Base-by-base conservation (phyloP, 1,139 yeast species). In the Suhomyces maxii region DNA sequence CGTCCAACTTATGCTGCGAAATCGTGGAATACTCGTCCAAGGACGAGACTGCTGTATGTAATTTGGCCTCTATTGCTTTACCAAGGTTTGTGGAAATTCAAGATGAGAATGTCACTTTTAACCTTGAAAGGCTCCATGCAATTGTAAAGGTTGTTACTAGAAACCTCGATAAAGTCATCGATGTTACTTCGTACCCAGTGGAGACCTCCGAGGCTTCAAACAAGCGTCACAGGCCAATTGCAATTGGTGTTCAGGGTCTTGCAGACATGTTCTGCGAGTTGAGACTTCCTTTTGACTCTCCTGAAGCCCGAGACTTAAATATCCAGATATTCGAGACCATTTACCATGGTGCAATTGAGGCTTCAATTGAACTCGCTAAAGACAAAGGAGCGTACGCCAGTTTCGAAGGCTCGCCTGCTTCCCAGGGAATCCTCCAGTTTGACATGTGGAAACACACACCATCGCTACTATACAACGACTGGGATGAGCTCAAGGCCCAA, bases 161-260 rank as follows among this genome's bases (percentile, higher is more conserved):
- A 57, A 89, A 89, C 67, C 73, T 89, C 71, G 86, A 89, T 71
- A 76, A 71, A 62, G 79, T 89, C 52, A 89, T 89, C 54, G 96
- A 89, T 69, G 79, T 84, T 52, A 88, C 89, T 63, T 78, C 70
- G 64, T 89, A 89, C 64, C 96, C 97, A 3, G 84, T 88, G 31
- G 77, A 76, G 49, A 84, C 83, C 54, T 89, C 96, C 7, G 73
- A 76, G 59, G 60, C 59, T 34, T 86, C 95, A 37, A 89, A 89
- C 65, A 72, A 82, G 76, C 80, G 80, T 58, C 86, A 89, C 65
- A 76, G 97, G 59, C 96, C 97, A 34, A 83, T 89, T 57, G 95
- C 96, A 8, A 68, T 89, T 37, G 97, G 97, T 55, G 95, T 89
- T 8, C 95, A 89, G 67, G 97, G 97, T 49, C 74, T 89, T 46